Percentiles rank a stretch among this genome's conserved stretches.
phyloP scores from a whole-genome alignment of 1,284 basidiomycete species.

The Inonotus obliquus region DNA sequence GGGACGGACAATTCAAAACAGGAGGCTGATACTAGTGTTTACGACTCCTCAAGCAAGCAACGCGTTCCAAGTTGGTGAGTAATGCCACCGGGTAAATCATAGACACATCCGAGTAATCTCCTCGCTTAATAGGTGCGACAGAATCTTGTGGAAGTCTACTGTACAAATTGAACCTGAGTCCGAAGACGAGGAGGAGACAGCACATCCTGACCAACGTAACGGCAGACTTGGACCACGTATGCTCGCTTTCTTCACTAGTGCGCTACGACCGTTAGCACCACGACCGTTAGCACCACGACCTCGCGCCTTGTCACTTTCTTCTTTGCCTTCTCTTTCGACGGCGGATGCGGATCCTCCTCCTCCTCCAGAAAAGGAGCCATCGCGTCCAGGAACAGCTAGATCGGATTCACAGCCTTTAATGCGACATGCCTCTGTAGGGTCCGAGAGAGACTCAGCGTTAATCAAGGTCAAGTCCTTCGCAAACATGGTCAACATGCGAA shows the following conservation, averaged over 20 bases:
- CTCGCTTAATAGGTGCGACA: conserved; percentile 52
- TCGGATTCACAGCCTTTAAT: conserved; percentile 3
- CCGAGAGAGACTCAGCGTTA: background rate
- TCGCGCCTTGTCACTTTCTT: conserved; percentile 6
- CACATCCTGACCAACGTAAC: background rate
- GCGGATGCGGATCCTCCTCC: background rate
- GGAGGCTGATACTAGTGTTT: conserved; percentile 54
- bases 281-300: conserved; percentile 7
- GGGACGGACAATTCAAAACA: conserved; percentile 31
- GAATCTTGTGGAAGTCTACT: conserved; percentile 74
- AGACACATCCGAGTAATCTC: background rate
- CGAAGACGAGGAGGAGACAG: conserved; percentile 31
- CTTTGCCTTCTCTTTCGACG: background rate
- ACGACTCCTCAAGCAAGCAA: conserved; percentile 73
- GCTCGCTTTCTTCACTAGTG: conserved; percentile 10
- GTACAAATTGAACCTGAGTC: conserved; percentile 42
- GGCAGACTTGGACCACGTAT: conserved; percentile 15
- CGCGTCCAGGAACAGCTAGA: background rate
- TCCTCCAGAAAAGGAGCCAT: background rate
- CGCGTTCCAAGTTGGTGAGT: conserved; percentile 78
- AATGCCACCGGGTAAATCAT: background rate
- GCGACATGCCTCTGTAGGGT: background rate
- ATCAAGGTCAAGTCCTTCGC: conserved; percentile 4
- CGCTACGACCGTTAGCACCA: conserved; percentile 8
- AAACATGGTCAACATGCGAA: background rate